A percentile compares a stretch with the other conserved stretches of the same genome.
Evolutionary conservation across 2,329 filamentous ascomycete genomes (phyloP).

Genomic region (Zalaria sp.): DNA sequence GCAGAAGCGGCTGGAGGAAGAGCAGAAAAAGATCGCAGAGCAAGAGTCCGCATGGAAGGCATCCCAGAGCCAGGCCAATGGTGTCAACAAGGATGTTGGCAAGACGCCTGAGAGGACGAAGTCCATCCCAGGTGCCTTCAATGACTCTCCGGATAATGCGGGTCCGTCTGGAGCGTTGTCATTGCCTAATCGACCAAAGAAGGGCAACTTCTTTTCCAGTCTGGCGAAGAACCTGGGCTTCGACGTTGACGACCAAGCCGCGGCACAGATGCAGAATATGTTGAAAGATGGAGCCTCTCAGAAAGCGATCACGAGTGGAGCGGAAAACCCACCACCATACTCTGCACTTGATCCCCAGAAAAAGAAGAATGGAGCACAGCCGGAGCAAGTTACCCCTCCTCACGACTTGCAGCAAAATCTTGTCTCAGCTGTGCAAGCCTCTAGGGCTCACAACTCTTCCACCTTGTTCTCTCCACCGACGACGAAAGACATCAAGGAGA

Average conservation of each 20-base stretch:
- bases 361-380: conserved; percentile 10
- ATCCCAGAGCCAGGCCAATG: not conserved
- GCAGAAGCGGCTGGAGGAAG: conserved; percentile 51
- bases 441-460: conserved; percentile 60
- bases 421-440: conserved; percentile 63
- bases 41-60: conserved; percentile 9
- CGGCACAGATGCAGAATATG: conserved; percentile 18
- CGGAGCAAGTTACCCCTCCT: conserved; percentile 24
- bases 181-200: conserved; percentile 18
- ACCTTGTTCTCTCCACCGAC: conserved; percentile 59
- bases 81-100: not conserved
- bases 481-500: conserved; percentile 60
- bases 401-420: conserved; percentile 53
- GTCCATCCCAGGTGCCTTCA: conserved; percentile 62
- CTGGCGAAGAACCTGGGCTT: conserved; percentile 56
- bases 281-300: conserved; percentile 10
- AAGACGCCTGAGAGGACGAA: conserved; percentile 16
- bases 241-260: conserved; percentile 34
- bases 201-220: conserved; percentile 51
- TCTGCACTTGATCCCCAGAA: conserved; percentile 9
- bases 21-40: conserved; percentile 33
- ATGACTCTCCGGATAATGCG: conserved; percentile 37
- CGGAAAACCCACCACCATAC: conserved; percentile 20
- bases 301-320: not conserved
- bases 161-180: not conserved